Percentiles rank a stretch among this genome's conserved stretches.
These are phyloP conservation scores for Prunus yedoensis DNA, from an alignment of 331 rosid genomes.

Conservation along the genomic window DNA sequence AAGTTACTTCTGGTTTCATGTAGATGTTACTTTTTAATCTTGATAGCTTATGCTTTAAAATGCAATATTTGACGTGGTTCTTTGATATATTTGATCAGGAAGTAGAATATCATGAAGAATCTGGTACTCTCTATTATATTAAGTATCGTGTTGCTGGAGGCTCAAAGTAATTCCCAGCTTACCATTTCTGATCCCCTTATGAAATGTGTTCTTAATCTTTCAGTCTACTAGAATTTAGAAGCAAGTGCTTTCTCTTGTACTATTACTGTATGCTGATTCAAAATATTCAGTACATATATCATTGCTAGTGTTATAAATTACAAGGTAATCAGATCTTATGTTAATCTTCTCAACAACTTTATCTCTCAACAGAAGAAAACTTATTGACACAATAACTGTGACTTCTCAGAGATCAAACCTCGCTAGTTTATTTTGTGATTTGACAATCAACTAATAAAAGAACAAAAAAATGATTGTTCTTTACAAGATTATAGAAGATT, in stretches of 20 bases:
- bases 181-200: background rate
- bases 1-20: constrained; percentile 27
- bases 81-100: constrained; percentile 57
- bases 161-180: constrained; percentile 34
- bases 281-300: background rate
- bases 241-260: constrained; percentile 3
- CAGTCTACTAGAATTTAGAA: constrained; percentile 15
- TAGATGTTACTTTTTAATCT: background rate
- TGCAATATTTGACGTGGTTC: constrained; percentile 16
- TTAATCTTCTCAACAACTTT: background rate
- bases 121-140: constrained; percentile 77
- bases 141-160: constrained; percentile 92
- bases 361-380: background rate
- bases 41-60: constrained; percentile 15
- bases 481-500: background rate
- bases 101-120: constrained; percentile 94
- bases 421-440: background rate
- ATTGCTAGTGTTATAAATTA: background rate
- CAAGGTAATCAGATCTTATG: background rate
- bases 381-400: background rate
- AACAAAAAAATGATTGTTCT: background rate
- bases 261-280: background rate
- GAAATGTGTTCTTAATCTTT: constrained; percentile 2
- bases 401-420: background rate
- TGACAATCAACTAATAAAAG: background rate